A percentile compares a stretch with the other conserved stretches of the same genome.
These are phyloP conservation scores for Septoria petroselini DNA, from an alignment of 2,329 filamentous ascomycete species.

Conservation along the genomic window DNA sequence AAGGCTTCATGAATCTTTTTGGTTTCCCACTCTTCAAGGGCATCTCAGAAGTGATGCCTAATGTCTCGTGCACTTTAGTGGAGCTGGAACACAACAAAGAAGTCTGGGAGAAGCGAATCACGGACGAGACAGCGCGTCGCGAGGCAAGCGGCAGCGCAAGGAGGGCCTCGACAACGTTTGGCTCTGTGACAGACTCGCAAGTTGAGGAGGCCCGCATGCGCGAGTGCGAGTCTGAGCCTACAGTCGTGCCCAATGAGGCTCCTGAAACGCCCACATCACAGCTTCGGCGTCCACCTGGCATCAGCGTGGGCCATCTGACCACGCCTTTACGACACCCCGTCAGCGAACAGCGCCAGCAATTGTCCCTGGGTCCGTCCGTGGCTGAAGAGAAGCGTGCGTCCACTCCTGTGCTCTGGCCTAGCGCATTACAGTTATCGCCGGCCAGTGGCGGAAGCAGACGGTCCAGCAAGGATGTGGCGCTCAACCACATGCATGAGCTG, in stretches of 20 bases:
- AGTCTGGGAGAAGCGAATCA: constrained; percentile 68
- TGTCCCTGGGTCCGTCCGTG: constrained; percentile 22
- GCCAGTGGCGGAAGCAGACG: constrained; percentile 31
- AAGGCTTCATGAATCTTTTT: constrained; percentile 96
- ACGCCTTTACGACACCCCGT: constrained; percentile 26
- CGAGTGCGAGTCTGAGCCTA: constrained; percentile 33
- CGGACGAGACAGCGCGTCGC: constrained; percentile 57
- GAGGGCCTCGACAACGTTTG: constrained; percentile 30
- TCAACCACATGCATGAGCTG: constrained; percentile 37
- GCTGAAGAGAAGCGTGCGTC: constrained; percentile 31
- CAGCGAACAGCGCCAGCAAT: constrained; percentile 29
- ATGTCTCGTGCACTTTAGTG: constrained; percentile 76
- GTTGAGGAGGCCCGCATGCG: constrained; percentile 34
- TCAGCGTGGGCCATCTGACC: constrained; percentile 16
- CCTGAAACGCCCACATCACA: constrained; percentile 27
- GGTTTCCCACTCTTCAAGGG: constrained; percentile 87
- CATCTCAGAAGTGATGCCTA: constrained; percentile 79
- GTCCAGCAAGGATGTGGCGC: constrained; percentile 40
- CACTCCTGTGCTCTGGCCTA: constrained; percentile 26
- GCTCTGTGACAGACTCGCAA: constrained; percentile 33
- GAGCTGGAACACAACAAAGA: constrained; percentile 75
- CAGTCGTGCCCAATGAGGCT: constrained; percentile 23
- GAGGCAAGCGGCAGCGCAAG: constrained; percentile 27
- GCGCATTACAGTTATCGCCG: constrained; percentile 27
- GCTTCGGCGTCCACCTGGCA: constrained; percentile 22